These are phyloP conservation scores for Peronosclerospora sorghi DNA, from an alignment of 352 stramenopile genomes.

Conservation along the genomic window DNA sequence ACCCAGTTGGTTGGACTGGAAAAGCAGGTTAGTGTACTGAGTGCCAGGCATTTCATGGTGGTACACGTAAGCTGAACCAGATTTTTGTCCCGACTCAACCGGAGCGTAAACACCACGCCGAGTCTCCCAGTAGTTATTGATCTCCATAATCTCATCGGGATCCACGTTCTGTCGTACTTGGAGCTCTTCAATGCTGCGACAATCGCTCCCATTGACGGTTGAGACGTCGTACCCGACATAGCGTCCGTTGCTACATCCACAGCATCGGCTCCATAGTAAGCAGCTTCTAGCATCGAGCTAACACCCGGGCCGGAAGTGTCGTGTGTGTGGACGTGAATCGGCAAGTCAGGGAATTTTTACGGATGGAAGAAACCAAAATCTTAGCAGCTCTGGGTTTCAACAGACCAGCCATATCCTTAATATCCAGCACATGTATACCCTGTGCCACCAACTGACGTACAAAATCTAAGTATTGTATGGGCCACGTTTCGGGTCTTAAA, in stretches of 20 bases:
- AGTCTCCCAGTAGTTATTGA: slow-evolving; percentile 98
- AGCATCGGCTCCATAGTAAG: slow-evolving; percentile 92
- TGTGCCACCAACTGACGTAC: slow-evolving; percentile 86
- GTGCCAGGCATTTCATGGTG: slow-evolving; percentile 95
- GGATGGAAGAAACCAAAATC: slow-evolving; percentile 88
- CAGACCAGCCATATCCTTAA: slow-evolving; percentile 99
- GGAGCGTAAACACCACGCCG: slow-evolving; percentile 92
- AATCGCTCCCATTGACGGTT: slow-evolving; percentile 94
- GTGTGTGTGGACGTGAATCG: slow-evolving; percentile 98
- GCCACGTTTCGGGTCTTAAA: slow-evolving; percentile 82
- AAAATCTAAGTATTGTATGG: slow-evolving; percentile 95
- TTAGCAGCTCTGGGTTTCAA: slow-evolving; percentile 92
- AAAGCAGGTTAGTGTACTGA: slow-evolving; percentile 98
- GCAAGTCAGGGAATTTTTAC: slow-evolving; percentile 92
- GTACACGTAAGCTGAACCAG: slow-evolving; percentile 94
- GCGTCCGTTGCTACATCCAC: slow-evolving; percentile 94
- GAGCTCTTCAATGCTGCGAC: slow-evolving; percentile 87
- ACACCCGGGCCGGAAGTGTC: slow-evolving; percentile 95
- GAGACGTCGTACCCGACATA: slow-evolving; percentile 94
- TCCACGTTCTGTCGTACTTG: slow-evolving; percentile 88
- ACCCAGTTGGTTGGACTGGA: slow-evolving; percentile 92
- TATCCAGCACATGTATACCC: slow-evolving; percentile 94
- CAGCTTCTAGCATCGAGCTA: slow-evolving; percentile 92
- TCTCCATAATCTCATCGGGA: slow-evolving; percentile 80
- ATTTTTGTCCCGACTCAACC: slow-evolving; percentile 97